A percentile compares a stretch with the other conserved stretches of the same genome.
phyloP scores from a whole-genome alignment of 73 alveolate species.

The Blepharisma japonicum region DNA sequence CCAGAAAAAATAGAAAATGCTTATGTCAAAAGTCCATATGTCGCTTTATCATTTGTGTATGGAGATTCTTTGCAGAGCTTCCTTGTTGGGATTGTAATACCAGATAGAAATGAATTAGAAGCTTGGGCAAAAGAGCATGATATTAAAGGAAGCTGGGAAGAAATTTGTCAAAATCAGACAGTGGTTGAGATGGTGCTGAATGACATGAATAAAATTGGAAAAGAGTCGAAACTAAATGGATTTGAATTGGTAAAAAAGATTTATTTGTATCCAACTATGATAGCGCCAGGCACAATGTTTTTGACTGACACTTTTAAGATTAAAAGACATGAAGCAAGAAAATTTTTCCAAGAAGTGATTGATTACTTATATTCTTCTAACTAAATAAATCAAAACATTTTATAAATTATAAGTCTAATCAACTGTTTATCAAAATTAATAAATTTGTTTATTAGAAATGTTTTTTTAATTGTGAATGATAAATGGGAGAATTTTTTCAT shows the following conservation, averaged over 20 bases:
- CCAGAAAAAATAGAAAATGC: constrained; percentile 95
- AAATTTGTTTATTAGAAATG: too few species aligned
- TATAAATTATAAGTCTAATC: too few species aligned
- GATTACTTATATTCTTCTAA: constrained; percentile 50
- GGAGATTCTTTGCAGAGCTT: constrained; percentile 74
- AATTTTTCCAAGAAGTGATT: constrained; percentile 58
- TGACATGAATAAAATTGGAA: constrained; percentile 50
- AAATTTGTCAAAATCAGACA: constrained; percentile 36
- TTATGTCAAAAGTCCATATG: constrained; percentile 51
- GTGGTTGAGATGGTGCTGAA: constrained; percentile 29
- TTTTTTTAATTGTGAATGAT: too few species aligned
- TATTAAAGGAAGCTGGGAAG: constrained; percentile 38
- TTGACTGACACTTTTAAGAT: constrained; percentile 81
- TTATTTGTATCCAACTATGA: constrained; percentile 50
- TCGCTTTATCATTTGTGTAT: constrained; percentile 64
- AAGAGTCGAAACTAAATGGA: constrained; percentile 60
- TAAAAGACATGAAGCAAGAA: constrained; percentile 75
- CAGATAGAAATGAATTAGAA: constrained; percentile 60
- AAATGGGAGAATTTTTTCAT: too few species aligned
- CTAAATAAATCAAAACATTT: too few species aligned
- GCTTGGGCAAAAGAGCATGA: constrained; percentile 40
- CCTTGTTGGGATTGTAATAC: constrained; percentile 75
- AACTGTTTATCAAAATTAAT: too few species aligned
- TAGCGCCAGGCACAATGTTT: constrained; percentile 62
- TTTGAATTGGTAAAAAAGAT: constrained; percentile 78